Evolutionary conservation across 2,329 filamentous ascomycete species (phyloP).

Genomic region (Pseudogymnoascus sp.): DNA sequence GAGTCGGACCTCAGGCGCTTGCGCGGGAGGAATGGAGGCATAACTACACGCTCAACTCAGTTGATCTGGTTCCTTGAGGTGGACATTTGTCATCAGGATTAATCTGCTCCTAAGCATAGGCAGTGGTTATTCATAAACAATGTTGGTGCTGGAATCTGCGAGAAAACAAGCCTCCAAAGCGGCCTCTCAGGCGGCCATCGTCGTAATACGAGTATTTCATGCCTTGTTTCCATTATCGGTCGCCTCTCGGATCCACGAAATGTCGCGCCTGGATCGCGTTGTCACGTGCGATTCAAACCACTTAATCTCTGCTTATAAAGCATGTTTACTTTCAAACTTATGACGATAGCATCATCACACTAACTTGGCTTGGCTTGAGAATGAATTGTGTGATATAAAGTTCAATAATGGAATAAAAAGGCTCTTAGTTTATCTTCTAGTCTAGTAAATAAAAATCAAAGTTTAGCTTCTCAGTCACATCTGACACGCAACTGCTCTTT

Average conservation of each 20-base stretch:
- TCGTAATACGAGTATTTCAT: background rate
- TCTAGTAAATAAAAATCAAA: background rate
- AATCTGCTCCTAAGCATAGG: background rate
- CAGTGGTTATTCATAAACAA: background rate
- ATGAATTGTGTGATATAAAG: background rate
- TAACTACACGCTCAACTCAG: slow-evolving; percentile 25
- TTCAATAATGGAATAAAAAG: background rate
- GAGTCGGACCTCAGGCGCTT: slow-evolving; percentile 52
- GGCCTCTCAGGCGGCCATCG: background rate
- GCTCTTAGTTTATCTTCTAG: background rate
- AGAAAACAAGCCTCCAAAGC: background rate
- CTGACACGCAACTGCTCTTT: background rate
- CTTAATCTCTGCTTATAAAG: background rate
- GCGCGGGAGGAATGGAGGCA: slow-evolving; percentile 61
- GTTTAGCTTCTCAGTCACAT: background rate
- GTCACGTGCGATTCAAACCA: background rate
- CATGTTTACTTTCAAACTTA: background rate
- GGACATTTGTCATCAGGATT: background rate
- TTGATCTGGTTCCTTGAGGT: background rate
- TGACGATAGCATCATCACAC: background rate
- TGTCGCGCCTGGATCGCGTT: background rate
- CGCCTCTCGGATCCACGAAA: background rate
- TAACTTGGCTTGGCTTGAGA: background rate
- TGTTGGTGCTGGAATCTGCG: background rate
- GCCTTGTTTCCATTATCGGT: background rate